Evolutionary conservation across 768 basidiomycete genomes (phyloP), one percentile per base, ranked within the genome.

Genomic region (Phlebiopsis flavidoalba): DNA sequence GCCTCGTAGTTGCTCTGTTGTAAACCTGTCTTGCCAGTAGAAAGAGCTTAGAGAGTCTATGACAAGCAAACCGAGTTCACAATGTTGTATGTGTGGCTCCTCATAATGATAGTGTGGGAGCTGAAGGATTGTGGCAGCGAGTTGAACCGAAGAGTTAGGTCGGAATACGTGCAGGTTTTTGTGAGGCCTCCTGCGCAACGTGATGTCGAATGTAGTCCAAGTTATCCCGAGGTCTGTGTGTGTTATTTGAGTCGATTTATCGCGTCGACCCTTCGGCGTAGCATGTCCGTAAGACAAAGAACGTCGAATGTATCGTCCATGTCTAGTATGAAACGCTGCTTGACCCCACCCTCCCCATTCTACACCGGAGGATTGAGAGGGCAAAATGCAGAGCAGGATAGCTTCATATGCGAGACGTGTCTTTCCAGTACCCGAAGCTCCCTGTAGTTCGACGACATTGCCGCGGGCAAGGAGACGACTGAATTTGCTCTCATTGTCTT

Each of bases 11-110:
- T 84, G 83, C 71, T 92, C 90, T 33, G 74, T 73, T 43, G 76
- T 75, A 68, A 85, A 86, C 46, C 87, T 83, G 69, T 94, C 91
- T 2, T 79, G 63, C 92, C 93, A 94, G 72, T 90, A 83, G 67
- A 87, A 91, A 0, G 89, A 70, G 69, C 86, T 87, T 60, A 91
- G 71, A 14, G 91, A 91, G 72, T 95, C 92, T 50, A 94, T 75
- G 10, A 83, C 83, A 40, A 95, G 72, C 57, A 91, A 65, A 6
- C 84, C 86, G 11, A 93, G 78, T 61, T 85, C 85, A 35, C 75
- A 71, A 47, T 81, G 71, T 21, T 61, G 60, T 24, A 68, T 55
- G 35, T 80, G 76, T 60, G 86, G 77, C 56, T 76, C 72, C 17
- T 70, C 68, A 3, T 73, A 67, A 64, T 87, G 83, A 66, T 85